Conservation (phyloP, 2,329 filamentous ascomycete genomes). For the Hirsutella rhossiliensis region DNA sequence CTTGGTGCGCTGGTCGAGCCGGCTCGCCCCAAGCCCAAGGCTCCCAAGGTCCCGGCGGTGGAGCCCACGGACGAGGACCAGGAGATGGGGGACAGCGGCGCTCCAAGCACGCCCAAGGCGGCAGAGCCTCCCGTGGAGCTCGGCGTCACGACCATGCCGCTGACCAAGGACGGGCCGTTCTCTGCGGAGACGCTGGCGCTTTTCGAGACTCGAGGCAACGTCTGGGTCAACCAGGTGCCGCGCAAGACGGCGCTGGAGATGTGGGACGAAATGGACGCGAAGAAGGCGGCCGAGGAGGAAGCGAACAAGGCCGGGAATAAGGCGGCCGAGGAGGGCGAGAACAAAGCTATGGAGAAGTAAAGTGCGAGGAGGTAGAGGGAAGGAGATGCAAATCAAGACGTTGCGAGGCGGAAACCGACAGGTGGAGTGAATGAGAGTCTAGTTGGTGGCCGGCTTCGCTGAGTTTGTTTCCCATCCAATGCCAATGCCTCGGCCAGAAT, state of each 20-base stretch:
- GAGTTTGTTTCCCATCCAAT: no score
- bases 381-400: no score
- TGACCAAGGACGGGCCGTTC: neutral
- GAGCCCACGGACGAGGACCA: neutral
- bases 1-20: neutral
- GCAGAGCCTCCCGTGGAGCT: neutral
- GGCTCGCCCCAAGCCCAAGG: neutral
- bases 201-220: conserved; percentile 8
- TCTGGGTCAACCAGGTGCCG: conserved; percentile 8
- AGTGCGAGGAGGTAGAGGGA: no score
- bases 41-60: neutral
- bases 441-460: no score
- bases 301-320: neutral
- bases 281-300: neutral
- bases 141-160: neutral
- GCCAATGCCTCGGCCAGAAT: no score
- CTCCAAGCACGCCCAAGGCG: neutral
- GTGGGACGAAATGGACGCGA: conserved; percentile 8
- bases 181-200: conserved; percentile 1
- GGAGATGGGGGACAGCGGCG: neutral
- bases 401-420: no score
- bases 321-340: neutral
- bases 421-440: no score
- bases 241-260: conserved; percentile 14
- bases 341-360: no score